These are phyloP conservation scores for Ramaria sp. DNA, from an alignment of 768 basidiomycete genomes.

Conservation along the genomic window DNA sequence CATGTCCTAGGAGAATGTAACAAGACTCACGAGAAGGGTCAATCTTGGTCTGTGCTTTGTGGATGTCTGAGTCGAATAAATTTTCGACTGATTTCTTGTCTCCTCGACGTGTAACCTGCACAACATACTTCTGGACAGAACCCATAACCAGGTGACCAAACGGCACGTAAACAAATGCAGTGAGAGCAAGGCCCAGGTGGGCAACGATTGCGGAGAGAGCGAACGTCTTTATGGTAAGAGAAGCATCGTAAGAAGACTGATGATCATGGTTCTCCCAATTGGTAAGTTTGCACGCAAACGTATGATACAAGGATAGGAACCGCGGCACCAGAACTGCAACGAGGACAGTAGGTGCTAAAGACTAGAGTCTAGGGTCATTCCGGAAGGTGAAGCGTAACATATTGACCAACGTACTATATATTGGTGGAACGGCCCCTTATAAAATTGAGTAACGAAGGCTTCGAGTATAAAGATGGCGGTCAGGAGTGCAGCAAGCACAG, in stretches of 20 bases:
- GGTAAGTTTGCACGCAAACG: constrained; percentile 57
- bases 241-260: constrained; percentile 62
- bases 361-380: constrained; percentile 27
- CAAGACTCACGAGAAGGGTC: not conserved
- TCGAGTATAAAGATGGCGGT: constrained; percentile 81
- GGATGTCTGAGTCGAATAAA: not conserved
- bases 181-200: constrained; percentile 82
- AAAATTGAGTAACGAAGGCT: constrained; percentile 81
- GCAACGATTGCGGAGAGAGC: constrained; percentile 81
- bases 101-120: not conserved
- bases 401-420: constrained; percentile 49
- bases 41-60: constrained; percentile 17
- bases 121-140: constrained; percentile 22
- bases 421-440: constrained; percentile 75
- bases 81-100: not conserved
- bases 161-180: constrained; percentile 93
- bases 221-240: constrained; percentile 86
- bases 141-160: constrained; percentile 82
- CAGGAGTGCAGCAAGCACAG: constrained; percentile 54
- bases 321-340: constrained; percentile 76
- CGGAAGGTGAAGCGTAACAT: not conserved
- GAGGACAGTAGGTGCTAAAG: constrained; percentile 72
- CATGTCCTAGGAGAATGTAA: not conserved
- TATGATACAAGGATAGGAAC: constrained; percentile 63
- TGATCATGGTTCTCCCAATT: constrained; percentile 89